A percentile compares a stretch with the other conserved stretches of the same genome.
phyloP scores from a whole-genome alignment of 2,329 filamentous ascomycete species.

The Aureobasidium sp. region DNA sequence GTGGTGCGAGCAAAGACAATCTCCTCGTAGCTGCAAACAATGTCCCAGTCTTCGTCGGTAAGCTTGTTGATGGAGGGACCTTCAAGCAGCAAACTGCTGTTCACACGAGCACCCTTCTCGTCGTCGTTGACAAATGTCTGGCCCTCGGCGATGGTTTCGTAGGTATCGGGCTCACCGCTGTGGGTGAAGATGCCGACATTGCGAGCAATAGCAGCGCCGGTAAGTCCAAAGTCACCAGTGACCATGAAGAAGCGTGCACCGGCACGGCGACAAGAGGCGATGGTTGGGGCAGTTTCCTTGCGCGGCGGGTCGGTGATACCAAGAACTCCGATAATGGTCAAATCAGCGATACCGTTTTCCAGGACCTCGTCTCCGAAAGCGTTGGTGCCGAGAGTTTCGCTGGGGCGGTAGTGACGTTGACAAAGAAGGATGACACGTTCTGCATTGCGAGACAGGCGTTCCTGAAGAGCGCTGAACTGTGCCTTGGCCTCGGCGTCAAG shows the following conservation, averaged over 20 bases:
- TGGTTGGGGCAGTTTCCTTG: constrained; percentile 30
- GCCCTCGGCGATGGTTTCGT: constrained; percentile 13
- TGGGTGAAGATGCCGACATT: constrained; percentile 35
- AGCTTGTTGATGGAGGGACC: constrained; percentile 21
- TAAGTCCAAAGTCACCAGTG: constrained; percentile 37
- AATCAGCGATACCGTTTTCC: constrained; percentile 33
- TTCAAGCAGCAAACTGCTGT: constrained; percentile 19
- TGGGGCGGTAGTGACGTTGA: constrained; percentile 31
- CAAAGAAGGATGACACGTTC: constrained; percentile 41
- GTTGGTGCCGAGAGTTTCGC: constrained; percentile 33
- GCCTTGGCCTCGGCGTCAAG: constrained; percentile 30
- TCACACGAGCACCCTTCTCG: constrained; percentile 5
- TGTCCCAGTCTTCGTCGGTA: constrained; percentile 37
- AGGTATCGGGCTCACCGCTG: constrained; percentile 29
- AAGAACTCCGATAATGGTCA: constrained; percentile 47
- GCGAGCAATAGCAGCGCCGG: constrained; percentile 35
- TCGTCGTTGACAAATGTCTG: constrained; percentile 7
- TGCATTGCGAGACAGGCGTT: constrained; percentile 36
- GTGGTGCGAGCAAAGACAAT: constrained; percentile 40
- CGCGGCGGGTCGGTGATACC: constrained; percentile 40
- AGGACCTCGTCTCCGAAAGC: constrained; percentile 46
- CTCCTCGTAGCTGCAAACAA: constrained; percentile 46
- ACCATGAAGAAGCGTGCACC: constrained; percentile 40
- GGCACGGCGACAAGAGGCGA: constrained; percentile 31
- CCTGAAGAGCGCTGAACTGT: constrained; percentile 34